These are phyloP conservation scores for Boletus rubropictus DNA, from an alignment of 768 basidiomycete species.

Conservation along the genomic window DNA sequence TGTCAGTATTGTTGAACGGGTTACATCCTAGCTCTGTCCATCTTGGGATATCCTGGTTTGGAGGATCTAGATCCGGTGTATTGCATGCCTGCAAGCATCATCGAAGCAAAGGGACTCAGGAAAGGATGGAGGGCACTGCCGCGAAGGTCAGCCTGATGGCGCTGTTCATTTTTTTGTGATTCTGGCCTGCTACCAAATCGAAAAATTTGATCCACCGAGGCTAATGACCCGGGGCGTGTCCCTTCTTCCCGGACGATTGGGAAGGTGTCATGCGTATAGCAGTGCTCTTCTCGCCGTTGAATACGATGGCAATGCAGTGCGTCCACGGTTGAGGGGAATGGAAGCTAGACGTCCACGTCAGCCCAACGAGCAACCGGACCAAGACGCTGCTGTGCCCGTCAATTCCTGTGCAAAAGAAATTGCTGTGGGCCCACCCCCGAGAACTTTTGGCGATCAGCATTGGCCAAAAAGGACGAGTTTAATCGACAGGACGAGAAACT, in stretches of 20 bases:
- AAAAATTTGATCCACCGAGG: constrained; percentile 1
- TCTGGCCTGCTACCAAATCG: constrained; percentile 3
- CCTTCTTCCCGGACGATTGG: not conserved
- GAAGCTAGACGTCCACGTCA: constrained; percentile 13
- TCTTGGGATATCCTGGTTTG: constrained; percentile 82
- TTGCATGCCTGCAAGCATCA: constrained; percentile 84
- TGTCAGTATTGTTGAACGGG: not conserved
- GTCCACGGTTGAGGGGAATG: constrained; percentile 8
- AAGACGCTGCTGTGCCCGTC: not conserved
- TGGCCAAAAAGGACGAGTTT: not conserved
- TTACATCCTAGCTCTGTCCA: constrained; percentile 58
- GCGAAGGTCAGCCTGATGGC: constrained; percentile 19
- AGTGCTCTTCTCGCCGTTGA: not conserved
- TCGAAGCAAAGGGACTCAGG: constrained; percentile 61
- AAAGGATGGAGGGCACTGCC: constrained; percentile 40
- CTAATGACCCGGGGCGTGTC: not conserved
- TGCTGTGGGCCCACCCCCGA: constrained; percentile 3
- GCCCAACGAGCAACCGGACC: not conserved
- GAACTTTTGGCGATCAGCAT: not conserved
- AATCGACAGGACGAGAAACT: not conserved
- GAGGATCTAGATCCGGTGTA: constrained; percentile 90
- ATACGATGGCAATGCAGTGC: constrained; percentile 9
- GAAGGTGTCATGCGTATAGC: not conserved
- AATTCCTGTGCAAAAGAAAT: constrained; percentile 11
- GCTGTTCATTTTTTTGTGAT: constrained; percentile 1